Base-by-base conservation (phyloP, 306 rosid genomes). In the Abrus precatorius region DNA sequence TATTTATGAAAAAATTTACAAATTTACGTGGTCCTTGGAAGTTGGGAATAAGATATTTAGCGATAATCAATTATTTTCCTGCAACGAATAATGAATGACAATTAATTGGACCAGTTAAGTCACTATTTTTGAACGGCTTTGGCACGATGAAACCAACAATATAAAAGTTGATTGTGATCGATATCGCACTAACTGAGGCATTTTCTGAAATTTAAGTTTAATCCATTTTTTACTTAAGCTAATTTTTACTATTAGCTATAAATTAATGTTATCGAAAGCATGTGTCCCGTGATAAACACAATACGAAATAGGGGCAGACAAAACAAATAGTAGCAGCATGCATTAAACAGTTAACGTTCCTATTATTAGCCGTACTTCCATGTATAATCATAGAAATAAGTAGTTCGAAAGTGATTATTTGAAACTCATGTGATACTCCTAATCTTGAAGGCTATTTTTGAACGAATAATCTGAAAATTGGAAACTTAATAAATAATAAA, bases 381-480 rank as follows among this genome's bases (percentile, higher is more conserved):
- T 53, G 34, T 9, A 27, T 53, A 38, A 8, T 36, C 30, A 53
- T 5, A 54, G 2, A 4, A 36, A 5, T 20, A 32, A 8, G 8
- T 8, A 67, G 34, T 20, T 3, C 34, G 55, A 67, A 43, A 20
- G 20, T 41, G 72, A 66, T 41, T 66, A 27, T 5, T 66, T 9
- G 28, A 63, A 36, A 63, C 47, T 63, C 8, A 63, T 20, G 20
- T 20, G 20, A 20, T 20, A 20, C 29, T 63, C 29, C 48, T 63
- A 63, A 63, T 27, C 47, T 63, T 63, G 69, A 63, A 63, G 45
- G 48, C 30, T 63, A 63, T 12, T 63, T n/a, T 34, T 38, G 47
- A 34, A 47, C 5, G 36, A 38, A 12, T 5, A 36, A 63, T 36
- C 38, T 34, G 38, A 34, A 34, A 34, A 36, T 36, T 36, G 40